Conservation (phyloP, 169 alveolate species). For the Plasmodium inui region DNA sequence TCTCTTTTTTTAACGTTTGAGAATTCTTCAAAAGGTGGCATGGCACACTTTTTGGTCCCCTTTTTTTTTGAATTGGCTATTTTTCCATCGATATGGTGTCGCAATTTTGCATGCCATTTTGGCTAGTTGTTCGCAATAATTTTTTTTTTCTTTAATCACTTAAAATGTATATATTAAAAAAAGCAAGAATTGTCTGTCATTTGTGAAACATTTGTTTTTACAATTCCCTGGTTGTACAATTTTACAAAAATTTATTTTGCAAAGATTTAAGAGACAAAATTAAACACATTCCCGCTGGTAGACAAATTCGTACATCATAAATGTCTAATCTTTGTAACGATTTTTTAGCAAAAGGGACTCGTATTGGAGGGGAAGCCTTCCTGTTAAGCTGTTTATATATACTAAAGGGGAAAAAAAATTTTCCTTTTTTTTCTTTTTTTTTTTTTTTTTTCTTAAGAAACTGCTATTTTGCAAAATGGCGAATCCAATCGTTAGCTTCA, state of each 20-base stretch:
- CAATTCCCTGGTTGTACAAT: neutral
- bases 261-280: neutral
- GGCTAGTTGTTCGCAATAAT: constrained; percentile 2
- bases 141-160: neutral
- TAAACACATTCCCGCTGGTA: neutral
- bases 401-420: neutral
- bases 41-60: neutral
- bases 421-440: neutral
- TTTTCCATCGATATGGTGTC: neutral
- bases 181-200: neutral
- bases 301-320: neutral
- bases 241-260: neutral
- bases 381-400: neutral
- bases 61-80: neutral
- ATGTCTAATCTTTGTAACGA: neutral
- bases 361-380: neutral
- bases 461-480: constrained; percentile 27
- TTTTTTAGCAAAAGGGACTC: neutral
- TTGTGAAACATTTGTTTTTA: neutral
- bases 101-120: neutral
- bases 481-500: constrained; percentile 61
- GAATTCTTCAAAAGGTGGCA: neutral
- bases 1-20: neutral
- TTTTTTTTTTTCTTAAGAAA: neutral
- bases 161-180: neutral